These are phyloP conservation scores for Rutidosis leptorrhynchoides DNA, from an alignment of 129 eudicot genomes.

Conservation along the genomic window DNA sequence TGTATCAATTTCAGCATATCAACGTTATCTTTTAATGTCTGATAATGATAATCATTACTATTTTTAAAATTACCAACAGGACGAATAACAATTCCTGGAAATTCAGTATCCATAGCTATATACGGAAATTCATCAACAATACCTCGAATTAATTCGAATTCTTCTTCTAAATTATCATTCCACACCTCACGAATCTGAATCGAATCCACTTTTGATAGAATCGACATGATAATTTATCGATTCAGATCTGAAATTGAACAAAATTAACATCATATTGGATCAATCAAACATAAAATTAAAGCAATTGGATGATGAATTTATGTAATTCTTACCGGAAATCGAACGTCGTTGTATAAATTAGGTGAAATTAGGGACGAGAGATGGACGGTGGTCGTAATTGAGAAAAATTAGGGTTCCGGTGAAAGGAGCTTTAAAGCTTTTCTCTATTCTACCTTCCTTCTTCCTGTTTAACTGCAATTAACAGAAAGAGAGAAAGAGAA, in stretches of 20 bases:
- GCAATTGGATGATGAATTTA: background rate
- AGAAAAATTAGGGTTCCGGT: conserved; percentile 15
- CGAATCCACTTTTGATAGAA: conserved; percentile 64
- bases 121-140: conserved; percentile 70
- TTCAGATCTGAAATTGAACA: background rate
- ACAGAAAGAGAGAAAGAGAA: conserved; percentile 38
- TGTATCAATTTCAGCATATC: conserved; percentile 83
- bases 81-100: conserved; percentile 79
- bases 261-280: background rate
- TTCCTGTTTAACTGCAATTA: conserved; percentile 12
- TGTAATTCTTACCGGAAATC: conserved; percentile 23
- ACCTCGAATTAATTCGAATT: conserved; percentile 60
- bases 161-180: conserved; percentile 76
- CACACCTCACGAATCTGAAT: conserved; percentile 85
- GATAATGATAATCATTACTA: conserved; percentile 67
- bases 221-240: conserved; percentile 30
- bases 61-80: conserved; percentile 74
- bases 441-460: conserved; percentile 25
- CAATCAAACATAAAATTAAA: background rate
- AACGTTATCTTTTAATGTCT: conserved; percentile 73
- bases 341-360: conserved; percentile 4
- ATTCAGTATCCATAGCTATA: conserved; percentile 88
- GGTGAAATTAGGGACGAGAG: conserved; percentile 14
- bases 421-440: conserved; percentile 26
- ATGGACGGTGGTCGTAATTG: background rate